Conservation (phyloP, 1,284 basidiomycete species). For the Ustilago hordei region DNA sequence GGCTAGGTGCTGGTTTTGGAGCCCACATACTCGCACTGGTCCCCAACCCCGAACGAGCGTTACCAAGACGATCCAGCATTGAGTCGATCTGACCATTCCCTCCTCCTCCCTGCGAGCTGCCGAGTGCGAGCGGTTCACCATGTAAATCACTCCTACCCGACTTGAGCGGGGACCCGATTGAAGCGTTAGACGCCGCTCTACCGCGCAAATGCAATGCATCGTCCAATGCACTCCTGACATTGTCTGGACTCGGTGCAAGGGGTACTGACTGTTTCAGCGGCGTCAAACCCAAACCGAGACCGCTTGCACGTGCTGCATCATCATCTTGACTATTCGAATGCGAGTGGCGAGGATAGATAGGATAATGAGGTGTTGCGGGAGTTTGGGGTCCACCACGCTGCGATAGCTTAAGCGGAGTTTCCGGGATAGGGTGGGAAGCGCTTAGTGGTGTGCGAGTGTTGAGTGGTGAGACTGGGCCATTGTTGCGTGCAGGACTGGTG, state of each 20-base stretch:
- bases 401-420: conserved; percentile 60
- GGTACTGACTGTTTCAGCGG: conserved; percentile 40
- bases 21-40: conserved; percentile 55
- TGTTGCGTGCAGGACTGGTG: conserved; percentile 47
- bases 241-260: conserved; percentile 37
- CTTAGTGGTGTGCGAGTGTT: conserved; percentile 57
- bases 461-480: conserved; percentile 26
- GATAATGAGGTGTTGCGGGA: conserved; percentile 45
- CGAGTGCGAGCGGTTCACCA: conserved; percentile 26
- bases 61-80: conserved; percentile 49
- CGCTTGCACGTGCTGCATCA: conserved; percentile 40
- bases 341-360: conserved; percentile 24
- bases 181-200: conserved; percentile 27
- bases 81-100: conserved; percentile 38
- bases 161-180: conserved; percentile 39
- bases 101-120: background rate
- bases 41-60: conserved; percentile 38
- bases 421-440: conserved; percentile 58
- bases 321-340: conserved; percentile 16
- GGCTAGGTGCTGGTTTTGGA: conserved; percentile 23
- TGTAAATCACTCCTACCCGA: conserved; percentile 24
- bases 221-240: conserved; percentile 29
- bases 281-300: conserved; percentile 49
- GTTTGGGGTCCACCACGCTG: conserved; percentile 49
- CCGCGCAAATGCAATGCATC: conserved; percentile 37